Evolutionary conservation across 129 eudicot species (phyloP).

Genomic region (Chrysanthemum makinoi): DNA sequence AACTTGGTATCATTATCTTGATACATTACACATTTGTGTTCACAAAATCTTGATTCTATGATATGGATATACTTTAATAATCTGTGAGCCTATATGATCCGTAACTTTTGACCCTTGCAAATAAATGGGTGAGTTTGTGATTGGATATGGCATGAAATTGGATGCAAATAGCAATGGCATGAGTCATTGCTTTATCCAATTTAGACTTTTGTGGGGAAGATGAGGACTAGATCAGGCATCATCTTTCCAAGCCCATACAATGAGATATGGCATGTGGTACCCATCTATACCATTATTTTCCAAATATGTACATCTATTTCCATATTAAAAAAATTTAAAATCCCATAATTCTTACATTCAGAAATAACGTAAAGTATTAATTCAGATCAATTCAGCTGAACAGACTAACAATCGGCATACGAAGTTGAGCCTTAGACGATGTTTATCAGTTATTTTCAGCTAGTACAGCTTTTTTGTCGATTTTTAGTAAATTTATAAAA

Average conservation of each 20-base stretch:
- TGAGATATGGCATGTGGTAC: constrained; percentile 18
- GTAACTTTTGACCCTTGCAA: constrained; percentile 16
- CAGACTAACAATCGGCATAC: not conserved
- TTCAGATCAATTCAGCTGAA: not conserved
- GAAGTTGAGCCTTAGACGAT: not conserved
- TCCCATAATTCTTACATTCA: not conserved
- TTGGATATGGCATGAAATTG: constrained; percentile 26
- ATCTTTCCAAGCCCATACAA: constrained; percentile 36
- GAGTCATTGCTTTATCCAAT: constrained; percentile 19
- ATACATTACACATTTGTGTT: constrained; percentile 1
- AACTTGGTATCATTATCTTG: not conserved
- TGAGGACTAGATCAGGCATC: constrained; percentile 28
- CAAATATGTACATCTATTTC: not conserved
- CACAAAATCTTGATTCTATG: constrained; percentile 13
- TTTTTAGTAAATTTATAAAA: not conserved
- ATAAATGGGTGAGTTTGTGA: constrained; percentile 18
- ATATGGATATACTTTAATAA: not conserved
- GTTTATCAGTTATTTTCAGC: not conserved
- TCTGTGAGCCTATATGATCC: constrained; percentile 13
- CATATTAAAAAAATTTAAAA: not conserved
- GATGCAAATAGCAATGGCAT: constrained; percentile 24
- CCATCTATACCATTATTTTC: constrained; percentile 22
- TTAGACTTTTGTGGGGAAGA: constrained; percentile 28
- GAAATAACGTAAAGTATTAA: not conserved
- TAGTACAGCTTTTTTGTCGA: not conserved